Base-by-base conservation (phyloP, 163 green algal species). In the Trebouxiophyceae sp. region DNA sequence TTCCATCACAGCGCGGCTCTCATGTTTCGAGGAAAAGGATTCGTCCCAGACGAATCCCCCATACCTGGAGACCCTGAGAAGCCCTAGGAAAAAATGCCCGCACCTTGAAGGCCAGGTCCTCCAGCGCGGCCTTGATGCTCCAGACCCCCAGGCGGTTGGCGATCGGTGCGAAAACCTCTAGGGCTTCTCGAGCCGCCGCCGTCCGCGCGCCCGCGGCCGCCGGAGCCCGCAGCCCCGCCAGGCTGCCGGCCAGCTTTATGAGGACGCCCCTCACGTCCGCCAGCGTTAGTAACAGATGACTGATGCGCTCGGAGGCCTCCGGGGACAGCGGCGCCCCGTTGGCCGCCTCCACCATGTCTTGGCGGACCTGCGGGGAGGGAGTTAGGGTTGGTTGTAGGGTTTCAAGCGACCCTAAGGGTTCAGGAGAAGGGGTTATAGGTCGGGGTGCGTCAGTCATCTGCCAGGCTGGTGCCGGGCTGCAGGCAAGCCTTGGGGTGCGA, bases 141-240 rank as follows among this genome's bases (percentile, higher is more conserved):
- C 86, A 96, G 12, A 93, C 81, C 20, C 91, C 91, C 24, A 97
- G 77, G 7, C 91, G 82, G 73, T 93, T 93, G 27, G 92, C 92
- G 30, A 95, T 75, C 0, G 83, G 82, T 0, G 80, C 77, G 60
- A 82, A 92, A 1, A 95, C 74, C 32, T 87, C 74, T 28, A 92
- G 69, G 0, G 80, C 84, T 50, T 93, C 86, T 12, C 73, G 60
- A 0, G 83, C 83, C 20, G 59, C 46, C 31, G 12, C 12, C 39
- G 19, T 12, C 12, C 19, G 39, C 39, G 12, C 12, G 12, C 12
- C 39, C 12, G 39, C 19, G 39, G 12, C 39, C 39, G 12, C 12
- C 12, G 39, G 39, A 16, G 39, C 39, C 39, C 39, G 12, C 12
- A 50, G 39, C 12, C 12, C 39, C 39, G 39, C 77, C 44, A 96